Base-by-base conservation (phyloP, 2,329 filamentous ascomycete genomes). In the Pseudocercospora fijiensis region DNA sequence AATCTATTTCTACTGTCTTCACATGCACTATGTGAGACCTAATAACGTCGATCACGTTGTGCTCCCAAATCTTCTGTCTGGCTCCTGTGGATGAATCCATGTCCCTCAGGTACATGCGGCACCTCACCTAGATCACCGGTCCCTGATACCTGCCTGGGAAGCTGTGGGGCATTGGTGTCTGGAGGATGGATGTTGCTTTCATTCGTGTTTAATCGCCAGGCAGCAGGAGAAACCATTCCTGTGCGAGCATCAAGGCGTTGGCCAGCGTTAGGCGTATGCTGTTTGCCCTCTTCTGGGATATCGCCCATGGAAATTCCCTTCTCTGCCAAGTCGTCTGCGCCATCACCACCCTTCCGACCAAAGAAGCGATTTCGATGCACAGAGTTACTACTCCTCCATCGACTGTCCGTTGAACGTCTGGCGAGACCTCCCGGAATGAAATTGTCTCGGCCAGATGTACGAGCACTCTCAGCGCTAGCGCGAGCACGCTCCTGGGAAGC, bases 321-420 rank as follows among this genome's bases (percentile, higher is more conserved):
- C 59, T 78, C 76, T 72, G 76, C 73, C 65, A 73, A 58, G 7
- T 76, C 73, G 11, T 62, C 62, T 0, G 62, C 68, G n/a, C 66
- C 67, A 10, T 71, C 62, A 3, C 67, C 61, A 33, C 63, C 65
- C 27, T 67, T 56, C n/a, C 85, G 82, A 37, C 81, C 78, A 75
- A 90, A 86, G 77, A 89, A 89, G 2, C 86, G 82, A 66, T 87
- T 88, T 6, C 84, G 82, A 62, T 86, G 84, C 5, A 78, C 77
- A 4, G 80, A 77, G 13, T 76, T 77, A 45, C 76, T 73, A 30
- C 75, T 76, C 49, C 26, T 43, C 66, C 70, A 49, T 66, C 68
- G 56, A 24, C 65, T 65, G 33, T 62, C 62, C 2, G 75, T 76
- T 2, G 71, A 69, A 16, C 73, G 68, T 43, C 75, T 67, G 3